phyloP scores from a whole-genome alignment of 2,329 filamentous ascomycete species.

The Ampelomyces quisqualis region DNA sequence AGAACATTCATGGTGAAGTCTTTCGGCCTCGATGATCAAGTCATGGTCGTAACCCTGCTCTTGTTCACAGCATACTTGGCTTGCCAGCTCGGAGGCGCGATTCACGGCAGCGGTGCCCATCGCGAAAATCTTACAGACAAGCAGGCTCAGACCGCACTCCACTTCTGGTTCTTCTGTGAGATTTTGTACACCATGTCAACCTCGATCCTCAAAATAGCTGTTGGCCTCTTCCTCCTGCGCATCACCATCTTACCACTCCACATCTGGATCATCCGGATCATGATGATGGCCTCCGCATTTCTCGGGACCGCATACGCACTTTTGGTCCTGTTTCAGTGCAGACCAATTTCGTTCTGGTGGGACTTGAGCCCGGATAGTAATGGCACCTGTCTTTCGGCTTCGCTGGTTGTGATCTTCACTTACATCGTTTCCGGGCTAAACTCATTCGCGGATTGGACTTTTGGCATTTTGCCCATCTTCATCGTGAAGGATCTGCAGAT shows the following conservation, averaged over 20 bases:
- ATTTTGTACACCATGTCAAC: slow-evolving; percentile 54
- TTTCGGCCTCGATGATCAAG: slow-evolving; percentile 45
- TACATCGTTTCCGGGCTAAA: slow-evolving; percentile 41
- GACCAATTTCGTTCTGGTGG: slow-evolving; percentile 55
- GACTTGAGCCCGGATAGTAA: slow-evolving; percentile 33
- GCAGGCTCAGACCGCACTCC: slow-evolving; percentile 28
- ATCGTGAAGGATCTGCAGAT: slow-evolving; percentile 59
- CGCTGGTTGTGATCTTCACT: slow-evolving; percentile 54
- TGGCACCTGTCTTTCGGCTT: slow-evolving; percentile 46
- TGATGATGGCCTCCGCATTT: slow-evolving; percentile 48
- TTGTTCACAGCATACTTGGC: slow-evolving; percentile 40
- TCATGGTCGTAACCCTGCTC: slow-evolving; percentile 42
- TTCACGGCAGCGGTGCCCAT: slow-evolving; percentile 43
- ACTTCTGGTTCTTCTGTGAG: slow-evolving; percentile 57
- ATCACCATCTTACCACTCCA: slow-evolving; percentile 50
- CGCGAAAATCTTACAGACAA: slow-evolving; percentile 33
- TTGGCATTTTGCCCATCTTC: slow-evolving; percentile 44
- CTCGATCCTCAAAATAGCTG: slow-evolving; percentile 52
- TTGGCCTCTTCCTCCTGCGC: slow-evolving; percentile 54
- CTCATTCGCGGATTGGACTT: slow-evolving; percentile 33
- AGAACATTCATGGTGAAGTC: slow-evolving; percentile 38
- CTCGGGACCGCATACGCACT: slow-evolving; percentile 53
- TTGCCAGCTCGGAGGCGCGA: slow-evolving; percentile 38
- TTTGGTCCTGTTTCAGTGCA: slow-evolving; percentile 55
- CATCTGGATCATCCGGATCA: slow-evolving; percentile 48